A percentile compares a stretch with the other conserved stretches of the same genome.
Conservation (phyloP, 106 monocot genomes). For the Iris macrosiphon region DNA sequence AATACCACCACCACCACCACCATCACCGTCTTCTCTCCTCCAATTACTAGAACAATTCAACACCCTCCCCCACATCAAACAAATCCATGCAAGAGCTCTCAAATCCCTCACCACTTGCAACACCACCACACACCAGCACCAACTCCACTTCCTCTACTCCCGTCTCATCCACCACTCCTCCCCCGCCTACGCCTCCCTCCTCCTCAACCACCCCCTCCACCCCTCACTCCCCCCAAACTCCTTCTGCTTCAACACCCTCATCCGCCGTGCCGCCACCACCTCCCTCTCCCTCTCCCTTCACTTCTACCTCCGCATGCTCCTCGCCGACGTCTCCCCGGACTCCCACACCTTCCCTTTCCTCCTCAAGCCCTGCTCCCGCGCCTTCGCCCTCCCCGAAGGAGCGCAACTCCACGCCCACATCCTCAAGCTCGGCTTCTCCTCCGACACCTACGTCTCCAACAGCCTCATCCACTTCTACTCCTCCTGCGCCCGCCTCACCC, state of each 20-base stretch:
- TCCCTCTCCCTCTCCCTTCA: constrained; percentile 15
- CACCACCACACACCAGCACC: not conserved
- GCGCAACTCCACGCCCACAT: constrained; percentile 51
- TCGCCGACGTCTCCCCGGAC: constrained; percentile 13
- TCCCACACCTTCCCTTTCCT: constrained; percentile 45
- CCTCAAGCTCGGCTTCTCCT: constrained; percentile 46
- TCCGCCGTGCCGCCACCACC: constrained; percentile 18
- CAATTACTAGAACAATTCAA: not conserved
- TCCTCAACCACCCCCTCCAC: constrained; percentile 6
- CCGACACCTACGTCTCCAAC: constrained; percentile 54
- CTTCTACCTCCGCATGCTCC: constrained; percentile 33
- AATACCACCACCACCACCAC: not conserved
- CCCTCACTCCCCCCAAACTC: constrained; percentile 15
- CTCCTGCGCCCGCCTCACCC: constrained; percentile 34
- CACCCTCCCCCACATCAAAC: not conserved
- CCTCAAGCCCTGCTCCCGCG: constrained; percentile 39
- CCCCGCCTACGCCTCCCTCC: not conserved
- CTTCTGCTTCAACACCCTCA: constrained; percentile 44
- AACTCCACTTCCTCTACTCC: not conserved
- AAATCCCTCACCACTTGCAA: not conserved
- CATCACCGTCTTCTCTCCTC: not conserved
- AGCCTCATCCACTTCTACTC: constrained; percentile 67
- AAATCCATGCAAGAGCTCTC: not conserved
- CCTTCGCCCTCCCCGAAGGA: constrained; percentile 30
- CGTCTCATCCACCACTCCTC: not conserved